Evolutionary conservation across 140 eudicot species (phyloP), one percentile per base, ranked within the genome.

Genomic region (Stevia rebaudiana): DNA sequence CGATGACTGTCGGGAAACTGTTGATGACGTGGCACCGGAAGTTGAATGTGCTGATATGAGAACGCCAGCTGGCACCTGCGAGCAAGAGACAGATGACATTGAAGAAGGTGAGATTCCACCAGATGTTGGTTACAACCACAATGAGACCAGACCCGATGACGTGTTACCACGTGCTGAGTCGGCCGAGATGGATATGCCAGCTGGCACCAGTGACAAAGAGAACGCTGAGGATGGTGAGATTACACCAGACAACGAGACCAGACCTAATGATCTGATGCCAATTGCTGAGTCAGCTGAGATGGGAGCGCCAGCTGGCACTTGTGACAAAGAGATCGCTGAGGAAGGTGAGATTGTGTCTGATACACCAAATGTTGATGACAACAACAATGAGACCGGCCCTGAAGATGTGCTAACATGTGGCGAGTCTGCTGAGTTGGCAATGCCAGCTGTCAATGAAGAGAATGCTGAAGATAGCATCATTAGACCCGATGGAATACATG

Each of bases 401-500:
- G 25, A 25, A 5, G 39, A 53, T 53, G 60, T 25, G 57, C 15
- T 50, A 10, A 30, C 57, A 50, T 15, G 57, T 21, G 18, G 24
- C 25, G 60, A 24, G 15, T 53, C 19, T 25, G 37, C 10, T 53
- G 60, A 53, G 37, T n/a, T 55, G 42, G 62, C 41, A 28, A 55
- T n/a, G 8, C 23, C 54, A 48, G 24, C 54, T 48, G 54, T 24
- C 28, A 8, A 55, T 54, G 41, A 28, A 54, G 61, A 54, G 61
- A 54, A 25, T 54, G 61, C 21, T 28, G 61, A 54, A 54, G 61
- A 54, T 37, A 46, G 16, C 37, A 21, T 6, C 23, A 52, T 40
- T 16, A 39, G 53, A 22, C 54, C 35, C 68, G 76, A 54, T 23
- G 46, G 65, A 54, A 56, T 73, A 65, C 73, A 65, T 60, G 62